Percentiles rank a stretch among this genome's conserved stretches.
These are phyloP conservation scores for Closterium sp. DNA, from an alignment of 139 green algal species.

Conservation along the genomic window DNA sequence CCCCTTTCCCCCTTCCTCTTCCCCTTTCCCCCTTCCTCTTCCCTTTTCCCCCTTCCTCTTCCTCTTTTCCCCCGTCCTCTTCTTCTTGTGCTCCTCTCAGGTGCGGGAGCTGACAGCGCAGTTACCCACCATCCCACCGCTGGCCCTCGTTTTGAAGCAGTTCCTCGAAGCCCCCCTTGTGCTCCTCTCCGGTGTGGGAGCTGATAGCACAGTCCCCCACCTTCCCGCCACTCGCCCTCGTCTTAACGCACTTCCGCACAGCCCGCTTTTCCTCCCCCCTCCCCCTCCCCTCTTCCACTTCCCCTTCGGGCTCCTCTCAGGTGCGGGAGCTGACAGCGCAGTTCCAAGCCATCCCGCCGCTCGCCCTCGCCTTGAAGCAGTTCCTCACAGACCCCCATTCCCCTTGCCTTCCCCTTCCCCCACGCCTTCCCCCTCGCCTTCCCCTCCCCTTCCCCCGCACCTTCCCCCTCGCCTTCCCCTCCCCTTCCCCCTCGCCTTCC, in stretches of 20 bases:
- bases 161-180: too few species aligned
- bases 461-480: too few species aligned
- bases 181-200: too few species aligned
- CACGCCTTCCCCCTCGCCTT: not conserved
- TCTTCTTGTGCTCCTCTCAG: not conserved
- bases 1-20: not conserved
- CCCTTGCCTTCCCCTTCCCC: too few species aligned
- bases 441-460: not conserved
- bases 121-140: slow-evolving; percentile 23
- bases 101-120: slow-evolving; percentile 23
- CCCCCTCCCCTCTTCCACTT: too few species aligned
- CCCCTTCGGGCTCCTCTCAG: not conserved
- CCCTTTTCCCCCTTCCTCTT: not conserved
- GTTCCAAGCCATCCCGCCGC: not conserved
- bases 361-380: too few species aligned
- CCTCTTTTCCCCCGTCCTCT: not conserved
- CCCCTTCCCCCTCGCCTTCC: too few species aligned
- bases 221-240: slow-evolving; percentile 16
- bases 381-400: too few species aligned
- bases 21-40: not conserved
- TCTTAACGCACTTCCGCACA: slow-evolving; percentile 28
- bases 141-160: slow-evolving; percentile 41
- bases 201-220: slow-evolving; percentile 26
- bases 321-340: not conserved
- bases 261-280: not conserved